phyloP scores from a whole-genome alignment of 1,139 yeast species.

The Fermentozyma sake region DNA sequence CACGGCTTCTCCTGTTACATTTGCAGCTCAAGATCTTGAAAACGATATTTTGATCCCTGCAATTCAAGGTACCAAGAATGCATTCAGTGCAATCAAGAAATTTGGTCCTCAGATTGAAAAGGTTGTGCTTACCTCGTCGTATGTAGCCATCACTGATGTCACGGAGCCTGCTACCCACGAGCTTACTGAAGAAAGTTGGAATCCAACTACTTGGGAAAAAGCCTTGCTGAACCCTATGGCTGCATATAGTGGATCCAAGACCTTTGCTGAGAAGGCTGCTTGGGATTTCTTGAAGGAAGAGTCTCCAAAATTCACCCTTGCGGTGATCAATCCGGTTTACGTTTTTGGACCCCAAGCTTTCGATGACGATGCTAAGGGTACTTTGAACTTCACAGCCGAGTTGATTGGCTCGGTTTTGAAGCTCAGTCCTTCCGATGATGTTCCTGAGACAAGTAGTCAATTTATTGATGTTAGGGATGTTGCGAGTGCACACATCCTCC shows the following conservation, averaged over 20 bases:
- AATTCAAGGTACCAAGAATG: conserved; percentile 29
- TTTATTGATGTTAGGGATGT: conserved; percentile 40
- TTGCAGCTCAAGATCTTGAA: conserved; percentile 21
- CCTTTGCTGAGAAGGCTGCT: conserved; percentile 38
- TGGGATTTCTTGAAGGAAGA: conserved; percentile 36
- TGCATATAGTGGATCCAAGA: conserved; percentile 33
- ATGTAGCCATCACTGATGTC: too few species aligned
- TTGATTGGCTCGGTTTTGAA: conserved; percentile 17
- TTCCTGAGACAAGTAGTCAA: conserved; percentile 22
- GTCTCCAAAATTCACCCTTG: conserved; percentile 12
- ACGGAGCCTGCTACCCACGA: too few species aligned
- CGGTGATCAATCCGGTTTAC: conserved; percentile 16
- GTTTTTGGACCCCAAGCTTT: conserved; percentile 28
- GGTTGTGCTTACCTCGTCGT: conserved; percentile 20
- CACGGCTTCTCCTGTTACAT: conserved; percentile 33
- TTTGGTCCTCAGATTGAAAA: conserved; percentile 16
- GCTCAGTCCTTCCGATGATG: conserved; percentile 14
- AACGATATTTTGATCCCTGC: conserved; percentile 31
- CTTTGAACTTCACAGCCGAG: conserved; percentile 16
- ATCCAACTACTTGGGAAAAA: conserved; percentile 36
- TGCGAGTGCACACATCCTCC: conserved; percentile 31
- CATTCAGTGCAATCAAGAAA: conserved; percentile 21
- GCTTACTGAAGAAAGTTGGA: conserved; percentile 29
- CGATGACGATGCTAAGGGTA: conserved; percentile 12
- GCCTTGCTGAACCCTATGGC: conserved; percentile 16